A percentile compares a stretch with the other conserved stretches of the same genome.
phyloP scores from a whole-genome alignment of 2,329 filamentous ascomycete genomes.

The Paraphoma chrysanthemicola region DNA sequence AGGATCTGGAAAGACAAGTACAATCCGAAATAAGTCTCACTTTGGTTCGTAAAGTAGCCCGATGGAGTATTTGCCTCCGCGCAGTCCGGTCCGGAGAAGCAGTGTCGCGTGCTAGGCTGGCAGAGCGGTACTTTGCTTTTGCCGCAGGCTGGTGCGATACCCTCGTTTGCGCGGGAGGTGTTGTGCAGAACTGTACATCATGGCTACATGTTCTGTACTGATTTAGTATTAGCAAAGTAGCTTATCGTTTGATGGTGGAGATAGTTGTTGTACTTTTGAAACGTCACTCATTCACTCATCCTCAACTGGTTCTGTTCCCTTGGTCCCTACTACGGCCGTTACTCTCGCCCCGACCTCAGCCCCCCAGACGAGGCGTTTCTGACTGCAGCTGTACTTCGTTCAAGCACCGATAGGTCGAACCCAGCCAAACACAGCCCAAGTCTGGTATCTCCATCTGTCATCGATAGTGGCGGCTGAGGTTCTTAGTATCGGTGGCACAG shows the following conservation, averaged over 20 bases:
- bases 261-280: no score
- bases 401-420: no score
- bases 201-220: not conserved
- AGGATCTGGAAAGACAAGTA: slow-evolving; percentile 99
- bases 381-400: not conserved
- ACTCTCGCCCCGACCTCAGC: no score
- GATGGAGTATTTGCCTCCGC: not conserved
- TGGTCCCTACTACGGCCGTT: no score
- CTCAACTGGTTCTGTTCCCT: no score
- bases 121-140: no score
- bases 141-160: not conserved
- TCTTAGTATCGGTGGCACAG: not conserved
- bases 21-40: slow-evolving; percentile 57
- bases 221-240: not conserved
- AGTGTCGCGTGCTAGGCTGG: not conserved
- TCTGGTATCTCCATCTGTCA: no score
- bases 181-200: not conserved
- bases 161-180: not conserved
- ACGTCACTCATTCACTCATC: not conserved
- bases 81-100: no score
- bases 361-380: no score
- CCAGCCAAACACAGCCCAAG: no score
- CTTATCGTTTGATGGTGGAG: no score
- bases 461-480: no score
- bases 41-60: not conserved